phyloP scores from a whole-genome alignment of 2,329 filamentous ascomycete species.

The Ophiostoma piceae region DNA sequence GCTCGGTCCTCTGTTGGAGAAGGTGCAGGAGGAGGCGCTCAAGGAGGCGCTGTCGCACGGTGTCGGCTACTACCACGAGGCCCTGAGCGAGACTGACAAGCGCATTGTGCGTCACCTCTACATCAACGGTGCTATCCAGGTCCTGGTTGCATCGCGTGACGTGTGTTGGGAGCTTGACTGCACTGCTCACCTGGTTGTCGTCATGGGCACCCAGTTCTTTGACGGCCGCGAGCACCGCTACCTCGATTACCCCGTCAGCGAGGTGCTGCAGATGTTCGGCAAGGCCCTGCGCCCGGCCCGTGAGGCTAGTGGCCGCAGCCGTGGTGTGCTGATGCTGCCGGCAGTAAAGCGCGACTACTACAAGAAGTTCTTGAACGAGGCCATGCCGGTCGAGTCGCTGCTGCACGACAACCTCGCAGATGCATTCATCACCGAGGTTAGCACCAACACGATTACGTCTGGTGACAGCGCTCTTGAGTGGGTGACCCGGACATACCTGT shows the following conservation, averaged over 20 bases:
- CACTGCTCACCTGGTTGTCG: conserved; percentile 82
- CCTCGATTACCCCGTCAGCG: conserved; percentile 89
- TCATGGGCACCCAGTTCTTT: conserved; percentile 98
- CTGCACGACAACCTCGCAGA: conserved; percentile 88
- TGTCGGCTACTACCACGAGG: conserved; percentile 96
- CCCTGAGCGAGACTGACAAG: conserved; percentile 81
- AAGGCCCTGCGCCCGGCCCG: conserved; percentile 75
- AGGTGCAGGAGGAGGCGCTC: conserved; percentile 78
- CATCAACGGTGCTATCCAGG: conserved; percentile 80
- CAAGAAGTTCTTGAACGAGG: conserved; percentile 97
- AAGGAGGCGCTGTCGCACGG: conserved; percentile 88
- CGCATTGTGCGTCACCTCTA: conserved; percentile 91
- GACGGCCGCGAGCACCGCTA: conserved; percentile 96
- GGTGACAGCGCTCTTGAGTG: conserved; percentile 97
- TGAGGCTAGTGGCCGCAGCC: conserved; percentile 74
- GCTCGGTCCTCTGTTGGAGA: conserved; percentile 72
- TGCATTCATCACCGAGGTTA: conserved; percentile 94
- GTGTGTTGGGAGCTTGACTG: conserved; percentile 93
- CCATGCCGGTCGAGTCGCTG: conserved; percentile 90
- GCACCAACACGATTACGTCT: conserved; percentile 89
- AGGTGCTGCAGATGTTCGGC: conserved; percentile 96
- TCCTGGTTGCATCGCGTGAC: conserved; percentile 71
- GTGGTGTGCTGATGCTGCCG: conserved; percentile 94
- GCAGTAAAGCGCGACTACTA: conserved; percentile 95
- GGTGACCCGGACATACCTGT: conserved; percentile 98